Evolutionary conservation across 495 filamentous ascomycete genomes (phyloP).

Genomic region (Lentithecium fluviatile): DNA sequence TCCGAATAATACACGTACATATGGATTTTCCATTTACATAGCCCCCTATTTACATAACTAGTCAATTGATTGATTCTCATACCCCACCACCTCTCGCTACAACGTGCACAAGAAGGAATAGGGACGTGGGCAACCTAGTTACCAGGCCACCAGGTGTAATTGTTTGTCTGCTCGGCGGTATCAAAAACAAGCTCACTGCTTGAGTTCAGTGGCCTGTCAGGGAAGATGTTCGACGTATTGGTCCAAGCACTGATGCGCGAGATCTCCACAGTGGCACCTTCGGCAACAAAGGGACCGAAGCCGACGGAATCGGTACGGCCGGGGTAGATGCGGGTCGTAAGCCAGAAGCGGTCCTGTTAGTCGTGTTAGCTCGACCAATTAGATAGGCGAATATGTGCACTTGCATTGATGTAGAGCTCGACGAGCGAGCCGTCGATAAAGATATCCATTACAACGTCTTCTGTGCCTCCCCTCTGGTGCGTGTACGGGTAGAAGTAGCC

Average conservation of each 20-base stretch:
- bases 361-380: not conserved
- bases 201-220: conserved; percentile 38
- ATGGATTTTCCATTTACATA: too few species aligned
- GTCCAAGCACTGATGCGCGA: conserved; percentile 34
- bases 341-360: conserved; percentile 39
- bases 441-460: conserved; percentile 39
- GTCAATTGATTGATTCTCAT: too few species aligned
- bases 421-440: conserved; percentile 43
- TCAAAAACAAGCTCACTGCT: conserved; percentile 42
- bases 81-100: too few species aligned
- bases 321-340: conserved; percentile 44
- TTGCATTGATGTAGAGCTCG: conserved; percentile 43
- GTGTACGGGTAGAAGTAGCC: conserved; percentile 45
- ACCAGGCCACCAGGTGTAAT: conserved; percentile 45
- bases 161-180: conserved; percentile 41
- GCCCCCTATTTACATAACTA: too few species aligned
- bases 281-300: conserved; percentile 39
- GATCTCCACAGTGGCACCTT: conserved; percentile 34
- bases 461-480: conserved; percentile 18
- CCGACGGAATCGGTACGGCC: conserved; percentile 36
- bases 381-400: not conserved
- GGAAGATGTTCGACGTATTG: conserved; percentile 38
- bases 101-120: too few species aligned
- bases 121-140: too few species aligned
- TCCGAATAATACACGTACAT: too few species aligned